A percentile compares a stretch with the other conserved stretches of the same genome.
Conservation (phyloP, 768 basidiomycete species). For the Sutorius australiensis region DNA sequence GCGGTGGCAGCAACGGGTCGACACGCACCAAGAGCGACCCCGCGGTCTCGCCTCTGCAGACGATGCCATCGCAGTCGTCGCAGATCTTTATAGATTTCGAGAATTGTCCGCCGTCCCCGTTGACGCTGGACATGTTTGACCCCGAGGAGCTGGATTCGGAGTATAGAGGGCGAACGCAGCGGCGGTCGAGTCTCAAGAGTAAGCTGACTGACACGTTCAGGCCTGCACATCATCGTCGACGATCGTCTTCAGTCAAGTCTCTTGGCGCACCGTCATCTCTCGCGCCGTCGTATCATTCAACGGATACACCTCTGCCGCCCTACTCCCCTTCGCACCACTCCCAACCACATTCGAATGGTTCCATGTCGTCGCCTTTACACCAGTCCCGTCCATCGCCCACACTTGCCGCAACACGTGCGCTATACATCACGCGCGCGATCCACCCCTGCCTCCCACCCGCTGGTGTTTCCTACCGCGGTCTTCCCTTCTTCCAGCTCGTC, state of each 20-base stretch:
- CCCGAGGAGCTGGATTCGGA: constrained; percentile 24
- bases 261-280: constrained; percentile 30
- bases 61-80: constrained; percentile 23
- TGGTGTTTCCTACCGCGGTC: constrained; percentile 62
- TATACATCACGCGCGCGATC: constrained; percentile 66
- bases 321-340: constrained; percentile 21
- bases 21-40: constrained; percentile 55
- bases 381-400: constrained; percentile 23
- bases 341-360: constrained; percentile 16
- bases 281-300: constrained; percentile 19
- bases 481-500: constrained; percentile 73
- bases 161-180: constrained; percentile 25
- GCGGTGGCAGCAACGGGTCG: constrained; percentile 11
- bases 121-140: constrained; percentile 23
- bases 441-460: constrained; percentile 65
- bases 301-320: constrained; percentile 21
- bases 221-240: constrained; percentile 31
- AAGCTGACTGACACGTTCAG: constrained; percentile 32
- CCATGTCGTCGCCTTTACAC: constrained; percentile 6
- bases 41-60: constrained; percentile 23
- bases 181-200: constrained; percentile 32
- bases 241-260: constrained; percentile 33
- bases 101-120: constrained; percentile 27
- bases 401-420: constrained; percentile 38
- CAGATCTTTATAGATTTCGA: constrained; percentile 28